Evolutionary conservation across 192 early-diverging fungal species (phyloP).

Genomic region (Podila epicladia): DNA sequence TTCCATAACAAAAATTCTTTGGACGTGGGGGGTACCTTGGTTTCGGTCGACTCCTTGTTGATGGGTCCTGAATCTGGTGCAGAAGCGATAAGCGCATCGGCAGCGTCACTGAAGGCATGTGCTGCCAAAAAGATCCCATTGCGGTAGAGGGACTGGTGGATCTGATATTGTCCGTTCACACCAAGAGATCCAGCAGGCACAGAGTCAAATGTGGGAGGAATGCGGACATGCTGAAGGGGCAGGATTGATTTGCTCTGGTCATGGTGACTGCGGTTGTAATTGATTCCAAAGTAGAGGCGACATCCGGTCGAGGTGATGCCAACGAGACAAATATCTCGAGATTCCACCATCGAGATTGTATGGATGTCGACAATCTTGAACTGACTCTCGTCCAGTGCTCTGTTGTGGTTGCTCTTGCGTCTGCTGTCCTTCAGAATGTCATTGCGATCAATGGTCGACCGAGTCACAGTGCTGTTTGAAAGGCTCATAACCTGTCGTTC

Average conservation of each 20-base stretch:
- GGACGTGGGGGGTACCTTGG: slow-evolving; percentile 14
- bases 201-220: slow-evolving; percentile 65
- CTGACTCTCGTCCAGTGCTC: slow-evolving; percentile 41
- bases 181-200: slow-evolving; percentile 34
- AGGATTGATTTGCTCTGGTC: slow-evolving; percentile 20
- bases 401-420: slow-evolving; percentile 37
- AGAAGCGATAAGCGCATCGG: slow-evolving; percentile 72
- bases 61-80: slow-evolving; percentile 73
- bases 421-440: slow-evolving; percentile 31
- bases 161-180: slow-evolving; percentile 37
- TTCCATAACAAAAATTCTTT: not conserved
- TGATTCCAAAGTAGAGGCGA: slow-evolving; percentile 79
- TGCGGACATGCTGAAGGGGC: slow-evolving; percentile 75
- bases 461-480: not conserved
- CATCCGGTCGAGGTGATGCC: slow-evolving; percentile 81
- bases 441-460: slow-evolving; percentile 21
- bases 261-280: slow-evolving; percentile 31
- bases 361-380: slow-evolving; percentile 85
- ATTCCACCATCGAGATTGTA: slow-evolving; percentile 70
- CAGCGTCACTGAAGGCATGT: slow-evolving; percentile 70
- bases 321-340: slow-evolving; percentile 74
- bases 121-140: slow-evolving; percentile 77
- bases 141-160: slow-evolving; percentile 75
- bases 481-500: slow-evolving; percentile 27
- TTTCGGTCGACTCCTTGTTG: slow-evolving; percentile 29